Conservation (phyloP, 2,329 filamentous ascomycete genomes). For the Epichloe amarillans region DNA sequence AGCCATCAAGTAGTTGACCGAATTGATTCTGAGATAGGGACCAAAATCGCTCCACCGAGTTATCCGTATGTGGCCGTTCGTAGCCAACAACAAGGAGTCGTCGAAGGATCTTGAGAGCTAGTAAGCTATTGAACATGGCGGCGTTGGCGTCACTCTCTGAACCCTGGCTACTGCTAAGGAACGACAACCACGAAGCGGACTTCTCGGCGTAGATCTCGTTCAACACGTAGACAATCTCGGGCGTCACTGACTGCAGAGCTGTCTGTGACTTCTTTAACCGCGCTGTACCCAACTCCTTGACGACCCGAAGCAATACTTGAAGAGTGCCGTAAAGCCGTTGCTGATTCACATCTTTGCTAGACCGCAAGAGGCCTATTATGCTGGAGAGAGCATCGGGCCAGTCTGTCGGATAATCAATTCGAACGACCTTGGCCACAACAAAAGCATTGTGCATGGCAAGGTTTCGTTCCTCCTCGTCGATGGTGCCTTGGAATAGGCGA, state of each 20-base stretch:
- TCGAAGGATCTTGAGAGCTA: slow-evolving; percentile 66
- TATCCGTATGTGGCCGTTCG: slow-evolving; percentile 68
- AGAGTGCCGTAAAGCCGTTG: slow-evolving; percentile 59
- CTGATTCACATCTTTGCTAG: slow-evolving; percentile 36
- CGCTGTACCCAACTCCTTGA: slow-evolving; percentile 81
- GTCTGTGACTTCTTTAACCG: slow-evolving; percentile 62
- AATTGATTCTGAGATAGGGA: slow-evolving; percentile 63
- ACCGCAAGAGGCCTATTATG: slow-evolving; percentile 52
- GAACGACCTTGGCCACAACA: slow-evolving; percentile 73
- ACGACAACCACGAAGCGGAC: slow-evolving; percentile 53
- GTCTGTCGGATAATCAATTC: slow-evolving; percentile 78
- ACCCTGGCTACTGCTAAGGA: slow-evolving; percentile 42
- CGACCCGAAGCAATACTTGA: slow-evolving; percentile 66
- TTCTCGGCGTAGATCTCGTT: slow-evolving; percentile 66
- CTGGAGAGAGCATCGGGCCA: slow-evolving; percentile 56
- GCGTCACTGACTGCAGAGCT: slow-evolving; percentile 63
- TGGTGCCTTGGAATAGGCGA: slow-evolving; percentile 60
- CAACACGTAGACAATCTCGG: slow-evolving; percentile 72
- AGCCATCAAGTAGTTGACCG: slow-evolving; percentile 53
- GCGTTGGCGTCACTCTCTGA: slow-evolving; percentile 46
- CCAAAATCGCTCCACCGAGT: slow-evolving; percentile 71
- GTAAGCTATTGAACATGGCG: slow-evolving; percentile 63
- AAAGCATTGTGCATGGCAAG: slow-evolving; percentile 82
- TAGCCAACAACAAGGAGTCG: slow-evolving; percentile 71
- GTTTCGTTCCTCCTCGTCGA: slow-evolving; percentile 61